Percentiles rank a stretch among this genome's conserved stretches.
phyloP scores from a whole-genome alignment of 2,329 filamentous ascomycete genomes.

The Sodiomyces alkalinus region DNA sequence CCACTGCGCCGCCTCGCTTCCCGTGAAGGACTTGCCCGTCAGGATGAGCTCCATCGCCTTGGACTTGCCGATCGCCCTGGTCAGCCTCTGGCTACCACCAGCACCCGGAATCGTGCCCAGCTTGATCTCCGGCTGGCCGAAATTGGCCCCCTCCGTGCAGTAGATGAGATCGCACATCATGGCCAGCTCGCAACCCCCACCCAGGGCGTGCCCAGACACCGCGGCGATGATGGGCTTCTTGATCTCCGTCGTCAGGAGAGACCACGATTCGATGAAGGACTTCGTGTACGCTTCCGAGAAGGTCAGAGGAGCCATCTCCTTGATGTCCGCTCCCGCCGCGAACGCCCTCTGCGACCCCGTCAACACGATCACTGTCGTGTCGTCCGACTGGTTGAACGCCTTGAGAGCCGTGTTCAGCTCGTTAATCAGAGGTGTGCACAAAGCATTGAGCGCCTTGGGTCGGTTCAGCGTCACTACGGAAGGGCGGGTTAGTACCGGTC shows the following conservation, averaged over 20 bases:
- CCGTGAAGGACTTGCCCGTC: slow-evolving; percentile 71
- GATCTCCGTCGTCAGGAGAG: slow-evolving; percentile 62
- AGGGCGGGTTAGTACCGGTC: slow-evolving; percentile 1
- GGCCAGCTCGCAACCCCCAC: slow-evolving; percentile 89
- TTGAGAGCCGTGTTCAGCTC: slow-evolving; percentile 73
- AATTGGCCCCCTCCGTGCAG: slow-evolving; percentile 71
- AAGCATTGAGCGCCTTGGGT: slow-evolving; percentile 88
- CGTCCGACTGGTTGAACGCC: slow-evolving; percentile 52
- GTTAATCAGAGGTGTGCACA: slow-evolving; percentile 76
- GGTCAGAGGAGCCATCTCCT: slow-evolving; percentile 90
- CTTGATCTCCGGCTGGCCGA: slow-evolving; percentile 96
- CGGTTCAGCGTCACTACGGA: slow-evolving; percentile 73
- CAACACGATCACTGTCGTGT: slow-evolving; percentile 63
- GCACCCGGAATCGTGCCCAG: slow-evolving; percentile 85
- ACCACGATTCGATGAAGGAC: slow-evolving; percentile 95
- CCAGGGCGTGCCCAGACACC: slow-evolving; percentile 86
- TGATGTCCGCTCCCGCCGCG: slow-evolving; percentile 93
- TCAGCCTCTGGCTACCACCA: slow-evolving; percentile 80
- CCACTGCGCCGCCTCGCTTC: slow-evolving; percentile 76
- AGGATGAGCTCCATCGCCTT: slow-evolving; percentile 86
- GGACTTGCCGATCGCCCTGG: slow-evolving; percentile 67
- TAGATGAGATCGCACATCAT: slow-evolving; percentile 97
- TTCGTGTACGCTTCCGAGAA: slow-evolving; percentile 77
- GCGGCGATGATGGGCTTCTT: slow-evolving; percentile 93
- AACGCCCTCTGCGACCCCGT: slow-evolving; percentile 86